Evolutionary conservation across 345 rosid species (phyloP).

Genomic region (Eucalyptus curtisii): DNA sequence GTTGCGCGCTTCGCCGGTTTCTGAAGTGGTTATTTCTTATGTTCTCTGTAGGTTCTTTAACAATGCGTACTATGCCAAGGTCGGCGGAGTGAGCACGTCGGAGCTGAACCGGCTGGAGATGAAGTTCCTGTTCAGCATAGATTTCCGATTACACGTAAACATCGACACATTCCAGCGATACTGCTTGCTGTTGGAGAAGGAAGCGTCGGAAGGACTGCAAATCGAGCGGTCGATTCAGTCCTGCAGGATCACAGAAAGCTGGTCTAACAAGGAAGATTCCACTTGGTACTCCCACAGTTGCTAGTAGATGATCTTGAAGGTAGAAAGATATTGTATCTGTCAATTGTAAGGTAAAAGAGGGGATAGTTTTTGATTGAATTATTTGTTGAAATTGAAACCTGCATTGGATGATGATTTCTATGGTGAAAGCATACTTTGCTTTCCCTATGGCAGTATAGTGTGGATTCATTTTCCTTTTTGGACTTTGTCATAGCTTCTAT

Average conservation of each 20-base stretch:
- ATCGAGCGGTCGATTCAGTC: conserved; percentile 39
- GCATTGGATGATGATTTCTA: background rate
- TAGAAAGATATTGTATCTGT: background rate
- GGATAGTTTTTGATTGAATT: background rate
- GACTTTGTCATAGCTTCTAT: background rate
- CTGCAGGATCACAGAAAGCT: conserved; percentile 40
- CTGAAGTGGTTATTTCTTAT: background rate
- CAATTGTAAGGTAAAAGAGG: background rate
- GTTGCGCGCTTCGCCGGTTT: background rate
- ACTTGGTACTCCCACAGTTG: conserved; percentile 33
- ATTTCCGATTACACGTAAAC: conserved; percentile 76
- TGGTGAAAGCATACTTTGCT: background rate
- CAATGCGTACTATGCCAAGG: conserved; percentile 86
- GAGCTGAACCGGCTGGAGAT: conserved; percentile 83
- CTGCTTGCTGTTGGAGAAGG: conserved; percentile 60
- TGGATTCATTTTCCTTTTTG: background rate
- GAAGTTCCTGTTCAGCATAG: conserved; percentile 63
- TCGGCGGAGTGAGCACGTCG: conserved; percentile 77
- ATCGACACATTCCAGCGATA: conserved; percentile 43
- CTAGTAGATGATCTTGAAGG: conserved; percentile 7
- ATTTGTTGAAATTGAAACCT: background rate
- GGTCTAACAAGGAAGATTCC: conserved; percentile 49
- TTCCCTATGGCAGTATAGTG: background rate
- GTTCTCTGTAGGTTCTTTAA: conserved; percentile 59
- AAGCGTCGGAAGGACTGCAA: conserved; percentile 20